A percentile compares a stretch with the other conserved stretches of the same genome.
Conservation (phyloP, 805 yeast genomes). For the Phaffomyces thermotolerans region DNA sequence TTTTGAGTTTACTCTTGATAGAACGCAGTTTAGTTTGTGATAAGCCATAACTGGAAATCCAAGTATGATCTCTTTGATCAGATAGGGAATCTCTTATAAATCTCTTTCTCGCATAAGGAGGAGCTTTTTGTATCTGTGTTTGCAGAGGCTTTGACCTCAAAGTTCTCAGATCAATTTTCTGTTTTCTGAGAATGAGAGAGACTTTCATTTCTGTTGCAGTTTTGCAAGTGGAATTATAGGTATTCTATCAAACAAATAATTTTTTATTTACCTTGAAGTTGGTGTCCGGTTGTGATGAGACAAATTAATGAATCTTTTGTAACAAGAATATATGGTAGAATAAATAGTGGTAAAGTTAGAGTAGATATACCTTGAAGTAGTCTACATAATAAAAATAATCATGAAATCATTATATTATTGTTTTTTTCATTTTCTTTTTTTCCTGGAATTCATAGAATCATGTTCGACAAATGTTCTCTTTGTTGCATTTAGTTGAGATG, state of each 20-base stretch:
- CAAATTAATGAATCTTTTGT: too few species aligned
- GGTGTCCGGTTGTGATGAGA: constrained; percentile 2
- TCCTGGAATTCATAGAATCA: constrained; percentile 18
- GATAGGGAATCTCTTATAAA: neutral
- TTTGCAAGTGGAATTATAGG: too few species aligned
- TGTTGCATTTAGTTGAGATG: constrained; percentile 23
- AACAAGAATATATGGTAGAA: neutral
- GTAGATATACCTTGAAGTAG: too few species aligned
- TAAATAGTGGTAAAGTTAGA: too few species aligned
- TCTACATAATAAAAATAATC: too few species aligned
- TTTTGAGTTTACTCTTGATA: neutral
- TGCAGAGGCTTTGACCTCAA: neutral
- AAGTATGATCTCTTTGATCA: constrained; percentile 1
- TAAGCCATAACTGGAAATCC: neutral
- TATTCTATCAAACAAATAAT: too few species aligned
- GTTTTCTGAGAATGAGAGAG: neutral
- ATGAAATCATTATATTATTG: neutral
- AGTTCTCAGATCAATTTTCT: neutral
- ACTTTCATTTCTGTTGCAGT: too few species aligned
- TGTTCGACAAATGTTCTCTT: constrained; percentile 24
- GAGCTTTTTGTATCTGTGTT: neutral
- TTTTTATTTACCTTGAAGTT: neutral
- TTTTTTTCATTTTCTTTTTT: constrained; percentile 18
- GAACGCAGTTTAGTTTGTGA: neutral
- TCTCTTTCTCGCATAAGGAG: neutral